Base-by-base conservation (phyloP, 2,329 filamentous ascomycete genomes). In the Zopfia rhizophila region DNA sequence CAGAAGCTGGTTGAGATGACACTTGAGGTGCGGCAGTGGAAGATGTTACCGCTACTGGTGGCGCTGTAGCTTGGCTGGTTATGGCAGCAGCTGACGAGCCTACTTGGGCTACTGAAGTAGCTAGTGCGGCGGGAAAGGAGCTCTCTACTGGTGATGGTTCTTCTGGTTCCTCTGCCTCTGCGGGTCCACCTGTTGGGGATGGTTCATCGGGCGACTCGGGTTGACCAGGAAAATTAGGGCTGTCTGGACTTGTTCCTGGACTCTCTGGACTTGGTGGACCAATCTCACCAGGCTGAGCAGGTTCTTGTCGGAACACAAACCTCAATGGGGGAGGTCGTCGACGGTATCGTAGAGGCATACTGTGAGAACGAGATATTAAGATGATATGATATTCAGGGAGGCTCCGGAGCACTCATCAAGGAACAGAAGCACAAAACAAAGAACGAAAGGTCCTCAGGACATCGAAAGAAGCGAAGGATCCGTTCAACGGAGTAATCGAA, bases 401-500 rank as follows among this genome's bases (percentile, higher is more conserved):
- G 40, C 32, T 43, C 43, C 30, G 42, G 36, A 46, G 45, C 41
- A 27, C 23, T 25, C 35, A 31, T 43, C 28, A 46, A 45, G 16
- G 36, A 25, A 38, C 24, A 27, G 12, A 44, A 40, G 12, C n/a
- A 16, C 10, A 38, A 8, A 5, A 16, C 3, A 39, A 21, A 25
- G 32, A 46, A 38, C 48, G 50, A 45, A 18, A 36, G 41, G 65
- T 65, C 64, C 21, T 60, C 61, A 61, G 63, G 65, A 68, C 61
- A 39, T 55, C 44, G 61, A 60, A 45, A 18, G 38, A 59, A 64
- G 48, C 23, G 53, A 48, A 49, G 41, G 44, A 58, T 55, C 63
- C 65, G 64, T 39, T 69, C 65, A 66, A 68, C 63, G 62, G 66
- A 62, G 38, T 18, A 30, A 36, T 43, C 17, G 40, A 36, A 38